phyloP scores from a whole-genome alignment of 257 asterid species.

The Scutellaria barbata region DNA sequence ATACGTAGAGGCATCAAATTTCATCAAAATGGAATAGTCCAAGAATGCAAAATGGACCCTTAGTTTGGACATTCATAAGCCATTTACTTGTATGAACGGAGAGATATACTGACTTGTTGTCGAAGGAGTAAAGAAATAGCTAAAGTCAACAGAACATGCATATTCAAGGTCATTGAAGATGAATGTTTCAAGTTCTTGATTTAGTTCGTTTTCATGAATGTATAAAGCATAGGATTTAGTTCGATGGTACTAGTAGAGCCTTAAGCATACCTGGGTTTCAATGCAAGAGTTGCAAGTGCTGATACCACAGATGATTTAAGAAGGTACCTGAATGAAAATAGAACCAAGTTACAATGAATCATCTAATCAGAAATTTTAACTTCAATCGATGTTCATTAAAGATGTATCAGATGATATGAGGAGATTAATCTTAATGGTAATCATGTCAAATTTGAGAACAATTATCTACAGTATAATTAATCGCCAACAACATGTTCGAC shows the following conservation, averaged over 20 bases:
- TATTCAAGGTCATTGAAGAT: too few species aligned
- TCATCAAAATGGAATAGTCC: neutral
- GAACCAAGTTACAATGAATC: neutral
- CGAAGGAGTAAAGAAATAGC: too few species aligned
- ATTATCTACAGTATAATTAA: too few species aligned
- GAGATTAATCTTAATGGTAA: neutral
- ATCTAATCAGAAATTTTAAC: neutral
- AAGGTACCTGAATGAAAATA: slow-evolving; percentile 52
- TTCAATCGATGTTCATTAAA: neutral
- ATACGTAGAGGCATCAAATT: slow-evolving; percentile 5
- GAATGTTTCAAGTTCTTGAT: too few species aligned
- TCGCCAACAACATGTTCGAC: too few species aligned
- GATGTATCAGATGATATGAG: slow-evolving; percentile 1
- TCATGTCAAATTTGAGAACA: neutral
- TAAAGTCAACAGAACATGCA: too few species aligned
- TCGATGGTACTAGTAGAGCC: neutral
- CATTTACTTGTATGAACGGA: too few species aligned
- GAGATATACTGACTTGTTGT: too few species aligned
- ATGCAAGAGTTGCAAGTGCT: slow-evolving; percentile 57
- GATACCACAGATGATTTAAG: slow-evolving; percentile 72
- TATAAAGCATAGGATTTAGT: too few species aligned
- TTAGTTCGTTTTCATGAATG: too few species aligned
- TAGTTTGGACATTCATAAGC: neutral
- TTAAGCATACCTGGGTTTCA: slow-evolving; percentile 56
- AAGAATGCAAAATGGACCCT: neutral